Base-by-base conservation (phyloP, 257 asterid genomes). In the Solanum pennellii region DNA sequence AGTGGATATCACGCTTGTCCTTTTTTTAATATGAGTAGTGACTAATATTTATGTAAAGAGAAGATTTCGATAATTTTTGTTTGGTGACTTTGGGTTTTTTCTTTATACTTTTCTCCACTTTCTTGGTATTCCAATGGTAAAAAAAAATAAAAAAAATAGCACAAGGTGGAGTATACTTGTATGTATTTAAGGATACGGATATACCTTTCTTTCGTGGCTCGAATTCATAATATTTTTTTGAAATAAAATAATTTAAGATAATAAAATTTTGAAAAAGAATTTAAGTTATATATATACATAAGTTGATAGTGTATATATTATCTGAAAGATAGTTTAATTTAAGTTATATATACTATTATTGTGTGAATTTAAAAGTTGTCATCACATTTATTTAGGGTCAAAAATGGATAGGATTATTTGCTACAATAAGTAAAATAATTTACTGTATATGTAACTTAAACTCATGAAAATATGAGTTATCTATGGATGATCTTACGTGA, bases 1-100 rank as follows among this genome's bases (percentile, higher is more conserved):
- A 91, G 92, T 87, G 94, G 93, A 73, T 91, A 91, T 91, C 98
- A 94, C 96, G 96, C 98, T 96, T 96, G 97, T 93, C 98, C 93
- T 94, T 94, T 94, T 93, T 92, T 92, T 3, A 12, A 42, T 93
- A 89, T 86, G 86, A 18, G 35, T 80, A 29, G 44, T 27, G 35
- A 83, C 73, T 42, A 18, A 14, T 71, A 47, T 80, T 45, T 83
- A 66, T 79, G 49, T 56, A 52, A 73, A 68, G 74, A 86, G 27
- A 29, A 86, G 88, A 75, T 74, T 74, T 76, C 69, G 52, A 69
- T 86, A n/a, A 59, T 86, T 76, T 86, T 76, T 76, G 79, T 79
- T 59, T 75, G 85, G 85, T 33, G 88, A 33, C 68, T 85, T 85
- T 85, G 66, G 44, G 5, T 60, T 80, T 72, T 80, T 35, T 27